A percentile compares a stretch with the other conserved stretches of the same genome.
These are phyloP conservation scores for Aspergillus baeticus DNA, from an alignment of 495 filamentous ascomycete genomes.

Conservation along the genomic window DNA sequence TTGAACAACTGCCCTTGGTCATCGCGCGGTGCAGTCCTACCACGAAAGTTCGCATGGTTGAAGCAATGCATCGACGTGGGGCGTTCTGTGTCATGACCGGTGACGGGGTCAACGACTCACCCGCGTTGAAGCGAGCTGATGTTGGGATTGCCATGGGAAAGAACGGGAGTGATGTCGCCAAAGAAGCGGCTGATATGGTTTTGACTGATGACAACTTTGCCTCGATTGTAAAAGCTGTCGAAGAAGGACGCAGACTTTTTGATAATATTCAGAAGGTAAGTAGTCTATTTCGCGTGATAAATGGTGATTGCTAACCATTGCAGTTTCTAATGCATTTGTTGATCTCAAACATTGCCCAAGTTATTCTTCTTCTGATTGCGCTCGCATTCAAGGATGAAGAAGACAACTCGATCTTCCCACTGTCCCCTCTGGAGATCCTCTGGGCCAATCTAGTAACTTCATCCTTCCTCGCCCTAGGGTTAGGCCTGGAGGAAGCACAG, in stretches of 20 bases:
- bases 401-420: slow-evolving; percentile 68
- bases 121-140: slow-evolving; percentile 73
- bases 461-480: slow-evolving; percentile 71
- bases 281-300: background rate
- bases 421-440: slow-evolving; percentile 71
- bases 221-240: slow-evolving; percentile 69
- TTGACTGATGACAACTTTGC: slow-evolving; percentile 89
- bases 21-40: slow-evolving; percentile 68
- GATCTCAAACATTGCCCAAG: slow-evolving; percentile 72
- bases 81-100: slow-evolving; percentile 72
- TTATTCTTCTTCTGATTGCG: slow-evolving; percentile 67
- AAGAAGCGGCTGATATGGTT: slow-evolving; percentile 83
- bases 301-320: background rate
- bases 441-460: slow-evolving; percentile 81
- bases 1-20: slow-evolving; percentile 63
- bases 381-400: slow-evolving; percentile 66
- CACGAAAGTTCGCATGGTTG: slow-evolving; percentile 72
- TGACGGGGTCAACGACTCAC: slow-evolving; percentile 85
- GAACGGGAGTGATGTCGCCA: slow-evolving; percentile 84
- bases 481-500: slow-evolving; percentile 67
- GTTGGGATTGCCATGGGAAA: slow-evolving; percentile 87
- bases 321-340: slow-evolving; percentile 71
- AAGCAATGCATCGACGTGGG: slow-evolving; percentile 63
- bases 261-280: slow-evolving; percentile 73
- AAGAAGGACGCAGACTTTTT: slow-evolving; percentile 71